phyloP scores from a whole-genome alignment of 2,329 filamentous ascomycete species.

The Coniochaeta hoffmannii region DNA sequence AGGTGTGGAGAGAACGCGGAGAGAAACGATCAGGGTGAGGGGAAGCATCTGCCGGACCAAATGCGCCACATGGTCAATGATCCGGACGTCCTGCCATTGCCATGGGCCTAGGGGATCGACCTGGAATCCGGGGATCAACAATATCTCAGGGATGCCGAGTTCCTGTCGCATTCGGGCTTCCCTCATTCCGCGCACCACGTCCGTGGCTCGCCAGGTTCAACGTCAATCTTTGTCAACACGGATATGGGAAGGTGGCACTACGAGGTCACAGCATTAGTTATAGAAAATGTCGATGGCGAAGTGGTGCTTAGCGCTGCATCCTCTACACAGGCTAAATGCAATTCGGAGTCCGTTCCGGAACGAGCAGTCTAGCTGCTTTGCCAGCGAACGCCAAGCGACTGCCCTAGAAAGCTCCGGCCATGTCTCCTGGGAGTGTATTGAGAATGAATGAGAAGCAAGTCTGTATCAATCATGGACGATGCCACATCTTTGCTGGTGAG shows the following conservation, averaged over 20 bases:
- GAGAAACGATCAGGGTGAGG: background rate
- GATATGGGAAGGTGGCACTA: background rate
- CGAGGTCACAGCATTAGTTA: background rate
- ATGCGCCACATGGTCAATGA: background rate
- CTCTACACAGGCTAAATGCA: background rate
- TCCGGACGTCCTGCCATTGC: background rate
- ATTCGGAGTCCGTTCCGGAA: background rate
- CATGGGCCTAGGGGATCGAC: background rate
- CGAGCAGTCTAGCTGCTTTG: background rate
- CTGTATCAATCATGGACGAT: too few relatives aligned
- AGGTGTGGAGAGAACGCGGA: conserved; percentile 2
- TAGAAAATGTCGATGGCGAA: background rate
- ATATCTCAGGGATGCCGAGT: background rate
- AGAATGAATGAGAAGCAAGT: too few relatives aligned
- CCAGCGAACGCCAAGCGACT: too few relatives aligned
- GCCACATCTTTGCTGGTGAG: background rate
- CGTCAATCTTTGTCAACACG: background rate
- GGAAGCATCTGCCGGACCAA: background rate
- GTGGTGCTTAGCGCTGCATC: background rate
- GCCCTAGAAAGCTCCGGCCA: too few relatives aligned
- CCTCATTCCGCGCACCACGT: background rate
- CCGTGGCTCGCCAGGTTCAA: background rate
- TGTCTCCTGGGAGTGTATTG: background rate
- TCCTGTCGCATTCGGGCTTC: conserved; percentile 8
- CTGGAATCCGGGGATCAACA: background rate